A percentile compares a stretch with the other conserved stretches of the same genome.
phyloP scores from a whole-genome alignment of 495 filamentous ascomycete genomes.

The Tuber borchii region DNA sequence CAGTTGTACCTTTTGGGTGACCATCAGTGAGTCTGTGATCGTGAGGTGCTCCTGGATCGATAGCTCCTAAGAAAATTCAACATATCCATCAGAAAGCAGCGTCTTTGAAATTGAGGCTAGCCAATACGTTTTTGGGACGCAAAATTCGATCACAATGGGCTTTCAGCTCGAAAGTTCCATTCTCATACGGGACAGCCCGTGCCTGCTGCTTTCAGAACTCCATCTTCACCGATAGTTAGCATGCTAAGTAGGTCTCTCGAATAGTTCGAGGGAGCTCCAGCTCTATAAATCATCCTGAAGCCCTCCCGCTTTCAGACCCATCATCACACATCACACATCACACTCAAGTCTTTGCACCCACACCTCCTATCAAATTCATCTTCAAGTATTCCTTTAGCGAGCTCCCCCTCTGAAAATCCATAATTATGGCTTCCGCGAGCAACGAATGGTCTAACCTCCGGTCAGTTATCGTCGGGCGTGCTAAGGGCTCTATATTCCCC shows the following conservation, averaged over 20 bases:
- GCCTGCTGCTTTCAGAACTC: neutral
- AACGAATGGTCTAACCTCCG: neutral
- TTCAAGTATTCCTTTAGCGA: neutral
- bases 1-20: neutral
- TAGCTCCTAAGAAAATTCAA: neutral
- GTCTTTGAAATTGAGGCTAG: neutral
- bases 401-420: neutral
- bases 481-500: neutral
- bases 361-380: neutral
- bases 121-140: neutral
- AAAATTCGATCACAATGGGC: neutral
- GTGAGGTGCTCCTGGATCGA: neutral
- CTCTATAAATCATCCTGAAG: neutral
- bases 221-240: neutral
- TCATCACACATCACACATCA: neutral
- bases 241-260: neutral
- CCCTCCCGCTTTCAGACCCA: neutral
- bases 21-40: neutral
- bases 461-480: neutral
- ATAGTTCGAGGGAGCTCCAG: neutral
- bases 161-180: neutral
- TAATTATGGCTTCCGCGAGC: neutral
- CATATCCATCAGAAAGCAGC: neutral
- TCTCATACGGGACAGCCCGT: neutral
- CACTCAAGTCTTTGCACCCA: neutral